These are phyloP conservation scores for Colletotrichum lindemuthianum DNA, from an alignment of 2,329 filamentous ascomycete species.

Conservation along the genomic window DNA sequence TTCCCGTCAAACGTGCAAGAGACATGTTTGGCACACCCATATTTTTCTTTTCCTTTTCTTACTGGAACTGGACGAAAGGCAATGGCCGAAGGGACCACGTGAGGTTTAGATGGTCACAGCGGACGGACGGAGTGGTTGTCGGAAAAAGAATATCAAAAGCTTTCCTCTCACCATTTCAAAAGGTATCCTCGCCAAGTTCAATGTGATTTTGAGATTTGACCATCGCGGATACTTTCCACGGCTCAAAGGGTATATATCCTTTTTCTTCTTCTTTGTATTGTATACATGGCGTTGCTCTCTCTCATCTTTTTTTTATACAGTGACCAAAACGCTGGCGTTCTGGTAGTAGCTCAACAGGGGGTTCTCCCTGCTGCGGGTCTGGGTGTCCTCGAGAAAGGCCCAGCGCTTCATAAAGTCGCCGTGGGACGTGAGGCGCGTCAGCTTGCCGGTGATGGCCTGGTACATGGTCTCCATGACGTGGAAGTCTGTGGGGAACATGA, in stretches of 20 bases:
- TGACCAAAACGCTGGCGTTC: constrained; percentile 93
- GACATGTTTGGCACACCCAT: constrained; percentile 15
- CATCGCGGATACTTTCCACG: constrained; percentile 8
- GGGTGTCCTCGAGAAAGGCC: constrained; percentile 90
- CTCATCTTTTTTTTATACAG: constrained; percentile 63
- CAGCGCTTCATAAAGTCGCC: constrained; percentile 91
- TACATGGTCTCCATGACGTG: constrained; percentile 91
- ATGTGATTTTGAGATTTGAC: neutral
- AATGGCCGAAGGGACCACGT: constrained; percentile 13
- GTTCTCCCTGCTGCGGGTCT: constrained; percentile 91
- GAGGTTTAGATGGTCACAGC: neutral
- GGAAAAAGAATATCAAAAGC: constrained; percentile 17
- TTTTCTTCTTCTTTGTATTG: constrained; percentile 17
- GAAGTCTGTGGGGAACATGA: constrained; percentile 98
- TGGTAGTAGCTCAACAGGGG: constrained; percentile 92
- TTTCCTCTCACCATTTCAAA: constrained; percentile 12
- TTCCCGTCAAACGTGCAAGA: constrained; percentile 19
- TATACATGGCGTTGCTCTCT: neutral
- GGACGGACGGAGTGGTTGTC: constrained; percentile 13
- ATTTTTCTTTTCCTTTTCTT: constrained; percentile 20
- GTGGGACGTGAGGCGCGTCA: constrained; percentile 86
- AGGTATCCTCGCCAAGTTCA: neutral
- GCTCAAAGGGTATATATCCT: constrained; percentile 25
- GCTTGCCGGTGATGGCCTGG: constrained; percentile 88
- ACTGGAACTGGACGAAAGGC: constrained; percentile 15